Base-by-base conservation (phyloP, 2,329 filamentous ascomycete genomes). In the Colletotrichum sidae region DNA sequence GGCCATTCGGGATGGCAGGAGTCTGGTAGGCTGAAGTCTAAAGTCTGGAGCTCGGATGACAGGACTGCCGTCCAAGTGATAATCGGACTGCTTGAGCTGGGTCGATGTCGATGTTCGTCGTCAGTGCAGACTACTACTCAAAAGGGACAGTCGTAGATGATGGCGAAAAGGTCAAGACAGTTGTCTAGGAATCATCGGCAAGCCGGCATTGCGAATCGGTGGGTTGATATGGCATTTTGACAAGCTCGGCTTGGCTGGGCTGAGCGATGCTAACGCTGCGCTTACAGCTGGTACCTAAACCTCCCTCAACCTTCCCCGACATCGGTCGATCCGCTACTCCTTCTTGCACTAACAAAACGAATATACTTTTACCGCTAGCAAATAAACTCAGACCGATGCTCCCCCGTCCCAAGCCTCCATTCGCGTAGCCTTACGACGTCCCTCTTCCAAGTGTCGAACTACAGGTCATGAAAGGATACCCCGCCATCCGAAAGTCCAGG, bases 131-230 rank as follows among this genome's bases (percentile, higher is more conserved):
- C 13, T 38, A 35, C 34, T 55, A 13, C n/a, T 53, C 50, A 68
- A 68, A 64, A 71, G 68, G 64, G 65, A 68, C 67, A 60, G 55
- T 52, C 55, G 63, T 60, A 64, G 68, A 67, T 65, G 55, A 55
- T n/a, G 25, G 25, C 15, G 33, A 47, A 47, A 55, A 55, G 51
- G 50, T 62, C 46, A 54, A 68, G 52, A 52, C 25, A 62, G 39
- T 46, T 25, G n/a, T 47, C 49, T 53, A 54, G 47, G 25, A 47
- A 15, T 62, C 46, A 52, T 47, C 59, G 59, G 63, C 53, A 57
- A 46, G 52, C 41, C 56, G 50, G 56, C 56, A 61, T 49, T 44
- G 7, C 42, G 37, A 45, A n/a, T 37, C 46, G 42, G 52, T 63
- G 63, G 58, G 52, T 63, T 63, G 47, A 56, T 44, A 61, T 57